Evolutionary conservation across 2,329 filamentous ascomycete genomes (phyloP).

Genomic region (Xylariaceae sp.): DNA sequence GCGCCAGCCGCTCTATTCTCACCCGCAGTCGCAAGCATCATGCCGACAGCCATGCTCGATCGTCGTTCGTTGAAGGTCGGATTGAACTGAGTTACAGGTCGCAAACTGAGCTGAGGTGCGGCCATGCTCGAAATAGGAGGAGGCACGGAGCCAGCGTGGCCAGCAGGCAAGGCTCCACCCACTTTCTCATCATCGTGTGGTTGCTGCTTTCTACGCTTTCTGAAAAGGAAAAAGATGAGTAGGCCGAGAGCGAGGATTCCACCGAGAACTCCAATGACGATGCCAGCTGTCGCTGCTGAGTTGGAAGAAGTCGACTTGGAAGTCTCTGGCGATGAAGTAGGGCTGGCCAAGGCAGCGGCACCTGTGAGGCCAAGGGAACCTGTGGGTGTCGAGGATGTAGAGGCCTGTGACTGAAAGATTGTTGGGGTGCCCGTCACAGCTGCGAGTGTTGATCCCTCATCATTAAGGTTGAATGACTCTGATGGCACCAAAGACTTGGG

Average conservation of each 20-base stretch:
- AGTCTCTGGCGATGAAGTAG: constrained; percentile 23
- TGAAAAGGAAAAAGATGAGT: constrained; percentile 67
- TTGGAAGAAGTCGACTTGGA: constrained; percentile 19
- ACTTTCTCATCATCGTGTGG: constrained; percentile 61
- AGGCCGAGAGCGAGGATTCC: constrained; percentile 61
- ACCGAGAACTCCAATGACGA: constrained; percentile 75
- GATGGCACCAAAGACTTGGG: constrained; percentile 15
- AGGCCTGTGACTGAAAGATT: constrained; percentile 13
- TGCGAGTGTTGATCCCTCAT: constrained; percentile 13
- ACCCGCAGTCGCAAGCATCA: constrained; percentile 32
- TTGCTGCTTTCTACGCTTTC: constrained; percentile 61
- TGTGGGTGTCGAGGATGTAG: constrained; percentile 21
- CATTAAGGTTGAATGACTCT: constrained; percentile 11
- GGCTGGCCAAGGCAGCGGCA: constrained; percentile 22
- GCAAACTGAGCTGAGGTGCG: constrained; percentile 77
- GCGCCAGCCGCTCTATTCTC: constrained; percentile 29
- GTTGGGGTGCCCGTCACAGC: constrained; percentile 7
- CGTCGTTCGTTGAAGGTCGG: constrained; percentile 58
- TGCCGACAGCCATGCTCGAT: constrained; percentile 44
- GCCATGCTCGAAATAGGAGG: constrained; percentile 45
- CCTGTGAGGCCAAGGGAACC: constrained; percentile 12
- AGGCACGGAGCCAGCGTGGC: constrained; percentile 31
- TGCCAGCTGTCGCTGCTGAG: constrained; percentile 63
- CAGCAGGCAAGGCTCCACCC: constrained; percentile 37
- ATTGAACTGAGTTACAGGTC: constrained; percentile 78